Conservation (phyloP, 1,284 basidiomycete genomes). For the Lentinula novae-zelandiae region DNA sequence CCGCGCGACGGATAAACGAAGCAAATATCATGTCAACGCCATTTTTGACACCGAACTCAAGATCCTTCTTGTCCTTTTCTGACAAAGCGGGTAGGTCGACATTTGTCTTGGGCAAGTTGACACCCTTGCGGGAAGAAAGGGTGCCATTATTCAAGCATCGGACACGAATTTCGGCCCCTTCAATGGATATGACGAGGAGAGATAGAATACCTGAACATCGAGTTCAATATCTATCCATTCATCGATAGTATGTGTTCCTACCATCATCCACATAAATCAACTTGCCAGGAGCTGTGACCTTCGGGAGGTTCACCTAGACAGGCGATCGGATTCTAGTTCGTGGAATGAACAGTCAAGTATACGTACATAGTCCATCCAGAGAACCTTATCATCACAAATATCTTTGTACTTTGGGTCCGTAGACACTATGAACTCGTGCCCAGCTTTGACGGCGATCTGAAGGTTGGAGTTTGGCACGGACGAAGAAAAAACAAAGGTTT, state of each 20-base stretch:
- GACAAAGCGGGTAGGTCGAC: conserved; percentile 98
- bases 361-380: conserved; percentile 91
- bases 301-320: conserved; percentile 81
- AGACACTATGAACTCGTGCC: conserved; percentile 93
- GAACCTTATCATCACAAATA: conserved; percentile 74
- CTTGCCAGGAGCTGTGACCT: conserved; percentile 94
- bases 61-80: conserved; percentile 96
- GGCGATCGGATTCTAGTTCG: neutral
- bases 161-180: conserved; percentile 79
- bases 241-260: conserved; percentile 24
- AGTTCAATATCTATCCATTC: conserved; percentile 11
- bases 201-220: conserved; percentile 74
- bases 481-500: conserved; percentile 13
- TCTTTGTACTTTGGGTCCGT: conserved; percentile 84
- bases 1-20: conserved; percentile 91
- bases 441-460: conserved; percentile 81
- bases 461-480: conserved; percentile 10
- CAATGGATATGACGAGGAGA: conserved; percentile 87
- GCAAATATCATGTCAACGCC: conserved; percentile 99
- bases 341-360: conserved; percentile 11
- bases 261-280: conserved; percentile 98
- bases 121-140: conserved; percentile 97
- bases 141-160: conserved; percentile 91
- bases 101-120: conserved; percentile 97
- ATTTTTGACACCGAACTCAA: conserved; percentile 95